These are phyloP conservation scores for Castanospermum australe DNA, from an alignment of 306 rosid genomes.

Conservation along the genomic window DNA sequence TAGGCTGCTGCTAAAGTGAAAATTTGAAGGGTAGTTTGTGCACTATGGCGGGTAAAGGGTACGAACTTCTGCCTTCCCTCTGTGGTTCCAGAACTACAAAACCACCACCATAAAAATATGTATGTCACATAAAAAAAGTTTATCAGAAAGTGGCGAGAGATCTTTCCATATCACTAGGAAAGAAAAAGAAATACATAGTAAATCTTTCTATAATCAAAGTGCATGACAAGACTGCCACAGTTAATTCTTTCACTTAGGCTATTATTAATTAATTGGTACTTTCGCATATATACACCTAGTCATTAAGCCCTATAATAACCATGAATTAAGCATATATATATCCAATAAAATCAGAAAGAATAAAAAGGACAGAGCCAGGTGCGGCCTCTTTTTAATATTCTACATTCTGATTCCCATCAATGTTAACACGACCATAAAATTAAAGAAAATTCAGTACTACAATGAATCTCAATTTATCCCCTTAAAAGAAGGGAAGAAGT, in stretches of 20 bases:
- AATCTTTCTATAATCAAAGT: not conserved
- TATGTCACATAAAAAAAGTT: not conserved
- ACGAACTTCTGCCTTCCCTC: slow-evolving; percentile 88
- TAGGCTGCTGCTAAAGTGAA: slow-evolving; percentile 83
- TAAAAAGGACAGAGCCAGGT: not conserved
- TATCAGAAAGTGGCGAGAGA: not conserved
- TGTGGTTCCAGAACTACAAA: slow-evolving; percentile 88
- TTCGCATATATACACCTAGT: not conserved
- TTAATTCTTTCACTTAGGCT: not conserved
- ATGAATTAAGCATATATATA: not conserved
- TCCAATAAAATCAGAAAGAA: slow-evolving; percentile 1
- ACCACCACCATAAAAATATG: not conserved
- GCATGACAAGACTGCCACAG: not conserved
- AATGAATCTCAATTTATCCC: not conserved
- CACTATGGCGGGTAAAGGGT: slow-evolving; percentile 81
- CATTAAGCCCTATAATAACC: not conserved
- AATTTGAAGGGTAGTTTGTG: slow-evolving; percentile 89
- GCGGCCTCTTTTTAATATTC: slow-evolving; percentile 14
- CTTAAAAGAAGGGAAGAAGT: not conserved
- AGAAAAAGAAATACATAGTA: not conserved
- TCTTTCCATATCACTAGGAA: slow-evolving; percentile 22
- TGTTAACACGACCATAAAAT: not conserved
- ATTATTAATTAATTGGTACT: not conserved
- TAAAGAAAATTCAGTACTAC: not conserved
- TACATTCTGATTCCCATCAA: slow-evolving; percentile 20